A percentile compares a stretch with the other conserved stretches of the same genome.
Evolutionary conservation across 352 stramenopile genomes (phyloP).

Genomic region (Pilasporangium apinafurcum): DNA sequence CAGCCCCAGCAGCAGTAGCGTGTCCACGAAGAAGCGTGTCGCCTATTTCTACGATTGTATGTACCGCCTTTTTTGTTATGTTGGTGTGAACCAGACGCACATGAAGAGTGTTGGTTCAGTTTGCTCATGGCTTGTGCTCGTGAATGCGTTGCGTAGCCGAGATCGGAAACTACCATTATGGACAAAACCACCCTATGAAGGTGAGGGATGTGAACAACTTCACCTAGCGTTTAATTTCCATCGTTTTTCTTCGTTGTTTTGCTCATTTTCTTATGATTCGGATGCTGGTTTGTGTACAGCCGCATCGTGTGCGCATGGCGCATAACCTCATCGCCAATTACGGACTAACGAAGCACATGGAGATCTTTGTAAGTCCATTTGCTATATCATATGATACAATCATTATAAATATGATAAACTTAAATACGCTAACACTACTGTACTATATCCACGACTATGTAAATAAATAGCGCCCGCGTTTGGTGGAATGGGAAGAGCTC

Average conservation of each 20-base stretch:
- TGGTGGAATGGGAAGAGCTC: slow-evolving; percentile 95
- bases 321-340: slow-evolving; percentile 99
- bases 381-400: too few relatives aligned
- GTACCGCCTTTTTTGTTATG: neutral
- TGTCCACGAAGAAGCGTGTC: slow-evolving; percentile 64
- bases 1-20: slow-evolving; percentile 6
- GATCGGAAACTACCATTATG: slow-evolving; percentile 99
- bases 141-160: slow-evolving; percentile 63
- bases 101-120: neutral
- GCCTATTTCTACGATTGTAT: slow-evolving; percentile 89
- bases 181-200: slow-evolving; percentile 91
- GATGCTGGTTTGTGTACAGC: slow-evolving; percentile 33
- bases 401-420: too few relatives aligned
- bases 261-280: neutral
- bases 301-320: slow-evolving; percentile 98
- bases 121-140: neutral
- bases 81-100: neutral
- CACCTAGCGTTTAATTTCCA: too few relatives aligned
- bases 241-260: too few relatives aligned
- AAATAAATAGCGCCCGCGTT: slow-evolving; percentile 89
- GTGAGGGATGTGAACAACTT: slow-evolving; percentile 12
- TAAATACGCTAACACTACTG: too few relatives aligned
- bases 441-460: too few relatives aligned
- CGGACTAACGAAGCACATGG: slow-evolving; percentile 98
- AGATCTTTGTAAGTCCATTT: slow-evolving; percentile 89